Evolutionary conservation across 2,329 filamentous ascomycete species (phyloP).

Genomic region (Aschersonia sp.): DNA sequence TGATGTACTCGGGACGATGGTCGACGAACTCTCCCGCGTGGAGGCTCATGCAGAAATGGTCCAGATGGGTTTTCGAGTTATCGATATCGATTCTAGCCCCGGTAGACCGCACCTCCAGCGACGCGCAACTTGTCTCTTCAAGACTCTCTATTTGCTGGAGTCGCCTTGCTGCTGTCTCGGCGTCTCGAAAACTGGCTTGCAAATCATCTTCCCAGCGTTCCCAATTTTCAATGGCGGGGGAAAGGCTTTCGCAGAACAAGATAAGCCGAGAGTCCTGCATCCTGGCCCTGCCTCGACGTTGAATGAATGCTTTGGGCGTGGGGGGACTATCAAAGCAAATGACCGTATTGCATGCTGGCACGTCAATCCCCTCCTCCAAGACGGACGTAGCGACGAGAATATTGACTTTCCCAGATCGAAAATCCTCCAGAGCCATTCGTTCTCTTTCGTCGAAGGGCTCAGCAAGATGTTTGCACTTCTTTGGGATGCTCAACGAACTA

Average conservation of each 20-base stretch:
- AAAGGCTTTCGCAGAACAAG: conserved; percentile 23
- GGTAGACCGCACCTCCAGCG: conserved; percentile 25
- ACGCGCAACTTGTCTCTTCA: conserved; percentile 9
- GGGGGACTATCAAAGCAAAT: conserved; percentile 37
- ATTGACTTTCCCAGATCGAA: conserved; percentile 38
- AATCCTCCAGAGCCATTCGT: conserved; percentile 24
- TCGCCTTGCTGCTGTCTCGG: conserved; percentile 34
- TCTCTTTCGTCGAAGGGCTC: conserved; percentile 19
- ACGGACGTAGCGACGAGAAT: conserved; percentile 49
- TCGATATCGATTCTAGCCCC: conserved; percentile 56
- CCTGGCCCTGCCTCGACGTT: conserved; percentile 38
- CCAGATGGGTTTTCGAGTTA: conserved; percentile 60
- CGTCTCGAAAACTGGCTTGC: conserved; percentile 52
- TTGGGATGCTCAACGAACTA: conserved; percentile 28
- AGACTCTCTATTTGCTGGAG: conserved; percentile 32
- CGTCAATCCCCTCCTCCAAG: conserved; percentile 53
- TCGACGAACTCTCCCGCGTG: conserved; percentile 46
- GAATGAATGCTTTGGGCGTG: conserved; percentile 43
- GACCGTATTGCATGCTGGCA: conserved; percentile 48
- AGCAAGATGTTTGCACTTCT: conserved; percentile 24
- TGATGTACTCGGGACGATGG: conserved; percentile 51
- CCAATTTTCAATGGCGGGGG: conserved; percentile 35
- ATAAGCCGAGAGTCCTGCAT: conserved; percentile 35
- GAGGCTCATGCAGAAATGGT: conserved; percentile 63
- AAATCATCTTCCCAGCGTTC: conserved; percentile 55